Conservation (phyloP, 305 asterid genomes). For the Salvia sclarea region DNA sequence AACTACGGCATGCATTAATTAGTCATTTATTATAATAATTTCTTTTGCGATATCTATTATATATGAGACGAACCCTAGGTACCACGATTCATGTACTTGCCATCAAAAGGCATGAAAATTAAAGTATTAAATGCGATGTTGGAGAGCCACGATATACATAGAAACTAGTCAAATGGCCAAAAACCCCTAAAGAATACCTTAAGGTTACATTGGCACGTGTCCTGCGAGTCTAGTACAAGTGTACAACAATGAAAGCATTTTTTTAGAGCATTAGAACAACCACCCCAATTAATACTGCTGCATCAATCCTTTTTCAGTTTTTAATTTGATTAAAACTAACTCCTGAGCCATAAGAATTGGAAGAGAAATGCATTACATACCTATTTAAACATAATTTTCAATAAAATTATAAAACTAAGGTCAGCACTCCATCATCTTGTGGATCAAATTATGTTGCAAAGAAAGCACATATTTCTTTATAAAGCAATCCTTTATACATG, state of each 20-base stretch:
- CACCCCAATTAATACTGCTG: conserved; percentile 7
- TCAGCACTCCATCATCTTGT: neutral
- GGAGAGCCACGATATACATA: neutral
- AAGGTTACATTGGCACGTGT: neutral
- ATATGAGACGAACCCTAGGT: neutral
- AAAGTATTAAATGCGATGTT: neutral
- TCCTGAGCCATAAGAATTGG: conserved; percentile 3
- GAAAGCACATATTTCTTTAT: neutral
- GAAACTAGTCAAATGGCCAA: conserved; percentile 1
- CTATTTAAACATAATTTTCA: conserved; percentile 2
- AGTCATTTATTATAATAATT: conserved; percentile 19
- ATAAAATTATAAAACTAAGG: too few species aligned
- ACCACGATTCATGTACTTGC: conserved; percentile 1
- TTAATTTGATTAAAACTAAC: neutral
- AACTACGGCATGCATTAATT: neutral
- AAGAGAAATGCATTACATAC: neutral
- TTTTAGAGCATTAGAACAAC: neutral
- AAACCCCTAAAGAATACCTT: neutral
- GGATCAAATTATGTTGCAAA: neutral
- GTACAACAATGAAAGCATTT: neutral
- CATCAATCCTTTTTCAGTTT: neutral
- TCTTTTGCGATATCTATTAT: conserved; percentile 12
- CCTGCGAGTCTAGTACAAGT: neutral
- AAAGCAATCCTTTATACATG: neutral
- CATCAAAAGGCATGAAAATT: neutral